These are phyloP conservation scores for Trifolium subterraneum DNA, from an alignment of 306 rosid species.

Conservation along the genomic window DNA sequence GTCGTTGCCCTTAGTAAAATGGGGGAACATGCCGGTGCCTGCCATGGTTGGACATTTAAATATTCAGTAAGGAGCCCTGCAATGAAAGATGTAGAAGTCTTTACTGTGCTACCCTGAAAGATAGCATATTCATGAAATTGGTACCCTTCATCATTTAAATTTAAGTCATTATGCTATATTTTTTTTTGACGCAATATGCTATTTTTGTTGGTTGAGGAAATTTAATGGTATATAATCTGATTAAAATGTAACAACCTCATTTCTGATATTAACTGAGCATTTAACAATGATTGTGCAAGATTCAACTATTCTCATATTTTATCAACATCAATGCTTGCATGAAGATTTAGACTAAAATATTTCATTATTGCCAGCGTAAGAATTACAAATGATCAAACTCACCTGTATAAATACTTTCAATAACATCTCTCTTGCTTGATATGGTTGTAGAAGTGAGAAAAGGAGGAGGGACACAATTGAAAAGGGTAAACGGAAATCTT, in stretches of 20 bases:
- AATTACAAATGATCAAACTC: background rate
- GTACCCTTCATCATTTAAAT: constrained; percentile 16
- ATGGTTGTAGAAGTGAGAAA: background rate
- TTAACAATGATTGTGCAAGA: constrained; percentile 3
- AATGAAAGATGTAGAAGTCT: constrained; percentile 77
- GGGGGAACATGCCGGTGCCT: constrained; percentile 87
- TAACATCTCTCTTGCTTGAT: background rate
- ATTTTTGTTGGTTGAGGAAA: constrained; percentile 23
- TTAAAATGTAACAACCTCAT: constrained; percentile 5
- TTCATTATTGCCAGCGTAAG: background rate
- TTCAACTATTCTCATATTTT: background rate
- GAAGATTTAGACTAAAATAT: background rate
- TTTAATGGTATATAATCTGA: constrained; percentile 9
- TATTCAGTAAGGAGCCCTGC: constrained; percentile 81
- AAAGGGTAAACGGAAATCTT: background rate
- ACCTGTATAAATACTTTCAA: background rate
- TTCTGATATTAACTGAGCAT: constrained; percentile 14
- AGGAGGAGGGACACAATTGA: background rate
- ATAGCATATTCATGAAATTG: constrained; percentile 8
- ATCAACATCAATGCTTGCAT: background rate
- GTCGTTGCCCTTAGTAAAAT: constrained; percentile 73
- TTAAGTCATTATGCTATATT: constrained; percentile 5
- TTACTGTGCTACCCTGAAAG: constrained; percentile 71
- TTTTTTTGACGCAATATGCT: too few relatives aligned
- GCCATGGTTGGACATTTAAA: constrained; percentile 94